Conservation (phyloP, 2,329 filamentous ascomycete genomes). For the Fusarium pininemorale region DNA sequence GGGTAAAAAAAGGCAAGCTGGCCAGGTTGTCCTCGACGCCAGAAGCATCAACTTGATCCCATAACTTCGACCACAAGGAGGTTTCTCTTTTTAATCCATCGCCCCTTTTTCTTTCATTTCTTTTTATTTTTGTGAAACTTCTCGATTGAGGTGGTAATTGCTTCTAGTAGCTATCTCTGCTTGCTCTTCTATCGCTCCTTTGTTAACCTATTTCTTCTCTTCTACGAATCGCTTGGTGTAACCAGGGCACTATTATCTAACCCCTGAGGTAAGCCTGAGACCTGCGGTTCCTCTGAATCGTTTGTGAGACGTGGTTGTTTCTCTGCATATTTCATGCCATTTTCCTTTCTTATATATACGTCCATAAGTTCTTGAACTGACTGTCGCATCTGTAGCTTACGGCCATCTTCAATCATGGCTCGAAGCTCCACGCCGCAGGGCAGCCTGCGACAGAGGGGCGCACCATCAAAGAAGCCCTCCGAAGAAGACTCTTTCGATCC, state of each 20-base stretch:
- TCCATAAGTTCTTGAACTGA: slow-evolving; percentile 24
- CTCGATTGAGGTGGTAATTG: slow-evolving; percentile 32
- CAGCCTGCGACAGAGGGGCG: slow-evolving; percentile 68
- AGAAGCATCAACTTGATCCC: slow-evolving; percentile 32
- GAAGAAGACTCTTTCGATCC: slow-evolving; percentile 50
- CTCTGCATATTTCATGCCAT: neutral
- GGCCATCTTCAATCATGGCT: slow-evolving; percentile 52
- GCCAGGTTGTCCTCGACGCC: slow-evolving; percentile 42
- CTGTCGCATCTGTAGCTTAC: slow-evolving; percentile 18
- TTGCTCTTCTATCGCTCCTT: slow-evolving; percentile 38
- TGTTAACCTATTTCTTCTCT: slow-evolving; percentile 28
- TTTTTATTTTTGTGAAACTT: slow-evolving; percentile 15
- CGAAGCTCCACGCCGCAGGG: slow-evolving; percentile 62
- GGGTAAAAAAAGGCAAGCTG: slow-evolving; percentile 34
- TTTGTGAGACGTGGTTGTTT: slow-evolving; percentile 22
- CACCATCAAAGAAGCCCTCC: slow-evolving; percentile 59
- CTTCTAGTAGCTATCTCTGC: slow-evolving; percentile 22
- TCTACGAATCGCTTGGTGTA: slow-evolving; percentile 16
- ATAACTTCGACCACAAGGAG: slow-evolving; percentile 35
- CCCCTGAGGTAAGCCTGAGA: slow-evolving; percentile 41
- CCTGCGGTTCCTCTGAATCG: slow-evolving; percentile 15
- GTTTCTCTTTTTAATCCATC: slow-evolving; percentile 26
- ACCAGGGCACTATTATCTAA: slow-evolving; percentile 16
- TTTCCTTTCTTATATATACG: neutral
- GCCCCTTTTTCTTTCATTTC: slow-evolving; percentile 22